Conservation (phyloP, 176 grass and related monocot genomes). For the Tillandsia leiboldiana region DNA sequence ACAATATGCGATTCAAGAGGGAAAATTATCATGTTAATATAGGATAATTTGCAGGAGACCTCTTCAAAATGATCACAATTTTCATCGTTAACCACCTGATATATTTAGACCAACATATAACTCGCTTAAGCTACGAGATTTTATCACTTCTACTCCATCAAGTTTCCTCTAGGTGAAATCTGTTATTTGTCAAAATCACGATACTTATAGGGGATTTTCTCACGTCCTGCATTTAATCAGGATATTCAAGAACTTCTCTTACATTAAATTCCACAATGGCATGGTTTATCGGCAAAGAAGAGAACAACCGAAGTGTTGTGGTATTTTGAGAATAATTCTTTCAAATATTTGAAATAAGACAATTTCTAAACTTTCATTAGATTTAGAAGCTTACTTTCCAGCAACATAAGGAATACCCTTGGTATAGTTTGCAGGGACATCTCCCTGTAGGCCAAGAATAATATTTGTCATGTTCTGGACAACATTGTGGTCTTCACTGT, state of each 20-base stretch:
- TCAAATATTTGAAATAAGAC: neutral
- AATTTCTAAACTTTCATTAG: neutral
- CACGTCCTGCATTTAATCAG: neutral
- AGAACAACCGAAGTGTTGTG: neutral
- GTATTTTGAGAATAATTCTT: neutral
- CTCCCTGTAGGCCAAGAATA: constrained; percentile 87
- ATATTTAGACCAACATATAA: too few relatives aligned
- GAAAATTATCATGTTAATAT: too few relatives aligned
- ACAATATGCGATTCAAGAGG: neutral
- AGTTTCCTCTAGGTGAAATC: too few relatives aligned
- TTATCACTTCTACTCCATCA: too few relatives aligned
- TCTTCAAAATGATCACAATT: too few relatives aligned
- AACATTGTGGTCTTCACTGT: constrained; percentile 79
- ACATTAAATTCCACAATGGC: neutral
- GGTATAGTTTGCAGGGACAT: constrained; percentile 69
- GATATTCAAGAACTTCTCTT: neutral
- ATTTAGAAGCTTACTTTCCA: constrained; percentile 53
- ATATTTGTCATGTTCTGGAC: constrained; percentile 96
- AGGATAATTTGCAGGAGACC: too few relatives aligned
- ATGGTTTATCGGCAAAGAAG: neutral
- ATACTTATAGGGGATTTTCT: neutral
- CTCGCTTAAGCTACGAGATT: too few relatives aligned
- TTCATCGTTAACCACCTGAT: too few relatives aligned
- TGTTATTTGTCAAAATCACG: too few relatives aligned
- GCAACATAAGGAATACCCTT: constrained; percentile 85